Conservation (phyloP, 345 rosid species). For the Noccaea caerulescens region DNA sequence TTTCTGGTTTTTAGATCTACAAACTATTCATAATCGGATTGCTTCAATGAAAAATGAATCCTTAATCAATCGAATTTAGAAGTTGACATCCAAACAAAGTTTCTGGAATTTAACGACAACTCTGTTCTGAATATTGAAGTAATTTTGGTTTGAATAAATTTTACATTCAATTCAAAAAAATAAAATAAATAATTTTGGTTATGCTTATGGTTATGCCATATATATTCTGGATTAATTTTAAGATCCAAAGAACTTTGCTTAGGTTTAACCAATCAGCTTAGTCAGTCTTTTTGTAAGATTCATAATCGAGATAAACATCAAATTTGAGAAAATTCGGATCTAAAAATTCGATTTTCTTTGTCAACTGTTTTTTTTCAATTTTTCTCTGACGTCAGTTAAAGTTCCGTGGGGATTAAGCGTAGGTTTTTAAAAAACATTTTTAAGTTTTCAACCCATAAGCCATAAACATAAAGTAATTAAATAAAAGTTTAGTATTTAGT, state of each 20-base stretch:
- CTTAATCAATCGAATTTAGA: neutral
- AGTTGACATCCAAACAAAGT: neutral
- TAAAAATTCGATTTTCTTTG: neutral
- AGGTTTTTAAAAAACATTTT: too few species aligned
- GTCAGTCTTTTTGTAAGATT: neutral
- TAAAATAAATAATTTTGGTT: too few species aligned
- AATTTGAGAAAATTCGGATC: neutral
- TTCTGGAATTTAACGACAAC: too few species aligned
- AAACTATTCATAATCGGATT: neutral
- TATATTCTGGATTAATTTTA: neutral
- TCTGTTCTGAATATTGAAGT: too few species aligned
- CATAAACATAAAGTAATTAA: too few species aligned
- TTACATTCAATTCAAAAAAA: too few species aligned
- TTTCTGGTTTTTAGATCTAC: conserved; percentile 24
- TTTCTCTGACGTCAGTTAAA: neutral
- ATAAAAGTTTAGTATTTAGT: too few species aligned
- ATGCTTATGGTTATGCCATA: too few species aligned
- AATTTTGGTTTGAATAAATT: too few species aligned
- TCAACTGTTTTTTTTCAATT: neutral
- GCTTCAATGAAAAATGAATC: conserved; percentile 1
- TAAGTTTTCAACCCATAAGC: too few species aligned
- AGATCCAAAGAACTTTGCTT: conserved; percentile 14
- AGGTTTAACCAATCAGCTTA: neutral
- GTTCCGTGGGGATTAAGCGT: too few species aligned
- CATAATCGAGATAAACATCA: neutral